Base-by-base conservation (phyloP, 1,139 yeast species). In the Magnusiomyces suaveolens region DNA sequence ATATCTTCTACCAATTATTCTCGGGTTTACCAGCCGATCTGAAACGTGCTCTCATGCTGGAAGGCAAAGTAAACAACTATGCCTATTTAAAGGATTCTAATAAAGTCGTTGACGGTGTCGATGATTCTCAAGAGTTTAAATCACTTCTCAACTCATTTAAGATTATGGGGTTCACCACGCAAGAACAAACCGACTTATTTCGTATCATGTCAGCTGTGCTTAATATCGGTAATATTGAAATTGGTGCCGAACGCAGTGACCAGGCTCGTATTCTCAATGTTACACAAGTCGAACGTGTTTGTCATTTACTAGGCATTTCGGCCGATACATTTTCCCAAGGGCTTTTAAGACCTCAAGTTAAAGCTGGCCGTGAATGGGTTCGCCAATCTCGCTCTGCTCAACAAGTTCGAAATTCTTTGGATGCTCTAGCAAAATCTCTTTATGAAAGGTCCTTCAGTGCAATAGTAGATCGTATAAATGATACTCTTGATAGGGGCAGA, bases 281-380 rank as follows among this genome's bases (percentile, higher is more conserved):
- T 24, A 63, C 72, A 2, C 85, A 85, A n/a, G 73, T 79, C 1
- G 79, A 77, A 25, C 70, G 74, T 16, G 77, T 87, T 1, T 77
- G 85, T 32, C 75, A 77, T 29, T 70, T 89, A 36, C 74, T 92
- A 46, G 95, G 95, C 0, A 78, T 92, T 36, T 69, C 78, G 3
- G 72, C 77, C 29, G 72, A 73, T 0, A 80, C 77, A 16, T 82
- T 92, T 61, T 71, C 71, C 57, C 75, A 75, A 33, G 77, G 85
- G 0, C 73, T 94, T 23, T 70, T 90, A 46, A 79, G 81, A 46
- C 97, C 97, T 3, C 83, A 81, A 63, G 96, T 90, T 16, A 88
- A 83, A 66, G 97, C 97, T 1, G 98, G 98, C 1, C 79, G 82
- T 61, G 98, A 94, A 67, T 78, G 80, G 72, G 88, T 92, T 29